Base-by-base conservation (phyloP, 2,329 filamentous ascomycete species). In the Stagonosporopsis chrysanthemi region DNA sequence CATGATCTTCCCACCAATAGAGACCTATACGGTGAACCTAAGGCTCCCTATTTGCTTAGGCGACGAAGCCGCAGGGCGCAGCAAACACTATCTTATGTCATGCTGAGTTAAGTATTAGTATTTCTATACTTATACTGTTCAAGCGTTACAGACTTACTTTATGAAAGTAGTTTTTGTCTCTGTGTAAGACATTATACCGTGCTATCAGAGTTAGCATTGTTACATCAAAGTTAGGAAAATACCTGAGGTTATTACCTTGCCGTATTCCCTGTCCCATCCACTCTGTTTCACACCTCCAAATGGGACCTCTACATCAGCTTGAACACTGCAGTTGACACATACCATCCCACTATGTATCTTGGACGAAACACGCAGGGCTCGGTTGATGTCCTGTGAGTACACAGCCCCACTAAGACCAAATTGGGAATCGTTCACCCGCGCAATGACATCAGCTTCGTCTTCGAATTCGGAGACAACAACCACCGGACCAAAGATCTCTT, bases 241-340 rank as follows among this genome's bases (percentile, higher is more conserved):
- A 36, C 35, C 14, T 36, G 35, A 36, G 6, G 35, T 36, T 8
- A 7, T 36, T 40, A 73, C 77, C 73, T 80, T 77, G 55, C 78
- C 78, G 15, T 79, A 66, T 66, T 80, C 78, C 58, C 78, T 75
- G 22, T 78, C 78, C 39, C 79, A 76, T 67, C 78, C 78, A 9
- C 53, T 74, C 73, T 79, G 75, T 72, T 52, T 52, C n/a, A 36
- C n/a, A 11, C 49, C 49, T 24, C 49, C 49, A n/a, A 52, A 44
- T 12, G 49, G 39, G 1, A 44, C 33, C 2, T 22, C 11, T 9
- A 2, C 17, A 23, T 39, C 12, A 4, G 11, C 4, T 3, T 24
- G 6, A 6, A 35, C 78, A 72, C 14, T 23, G 8, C 6, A 23
- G 46, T 75, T 75, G 28, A 75, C 60, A 9, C 73, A 69, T 4